These are phyloP conservation scores for Talaromyces sp. DNA, from an alignment of 2,329 filamentous ascomycete genomes.

Conservation along the genomic window DNA sequence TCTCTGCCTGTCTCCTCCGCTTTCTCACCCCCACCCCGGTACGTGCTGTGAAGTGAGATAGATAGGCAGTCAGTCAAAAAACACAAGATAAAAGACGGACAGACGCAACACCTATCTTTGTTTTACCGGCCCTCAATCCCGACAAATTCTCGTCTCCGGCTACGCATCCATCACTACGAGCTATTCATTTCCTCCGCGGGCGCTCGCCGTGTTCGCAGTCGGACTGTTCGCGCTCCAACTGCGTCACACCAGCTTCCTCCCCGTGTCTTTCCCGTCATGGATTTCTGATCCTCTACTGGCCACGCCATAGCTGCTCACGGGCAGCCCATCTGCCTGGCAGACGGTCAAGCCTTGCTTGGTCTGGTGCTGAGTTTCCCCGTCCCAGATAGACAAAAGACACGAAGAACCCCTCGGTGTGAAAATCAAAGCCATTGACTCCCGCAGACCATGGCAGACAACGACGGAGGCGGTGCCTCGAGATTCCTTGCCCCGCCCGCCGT, in stretches of 20 bases:
- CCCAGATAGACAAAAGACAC: background rate
- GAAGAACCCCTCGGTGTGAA: background rate
- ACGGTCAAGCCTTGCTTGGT: conserved; percentile 31
- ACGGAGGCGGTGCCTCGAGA: conserved; percentile 24
- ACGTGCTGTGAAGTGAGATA: background rate
- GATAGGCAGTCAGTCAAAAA: background rate
- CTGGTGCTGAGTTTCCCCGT: background rate
- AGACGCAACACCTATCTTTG: background rate
- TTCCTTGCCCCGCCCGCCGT: conserved; percentile 41
- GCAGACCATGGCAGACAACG: conserved; percentile 38
- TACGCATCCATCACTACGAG: background rate
- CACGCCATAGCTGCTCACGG: conserved; percentile 36
- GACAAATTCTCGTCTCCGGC: background rate
- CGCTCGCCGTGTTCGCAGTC: conserved; percentile 2
- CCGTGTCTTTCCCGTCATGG: conserved; percentile 25
- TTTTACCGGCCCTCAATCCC: background rate
- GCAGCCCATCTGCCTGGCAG: conserved; percentile 41
- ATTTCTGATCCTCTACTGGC: conserved; percentile 34
- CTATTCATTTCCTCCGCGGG: background rate
- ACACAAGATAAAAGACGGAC: background rate
- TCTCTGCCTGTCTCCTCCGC: background rate
- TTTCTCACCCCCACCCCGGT: background rate
- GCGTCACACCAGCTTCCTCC: conserved; percentile 1
- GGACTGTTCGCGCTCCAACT: conserved; percentile 5
- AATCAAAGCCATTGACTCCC: background rate